These are phyloP conservation scores for Arctostaphylos glauca DNA, from an alignment of 148 eudicot genomes.

Conservation along the genomic window DNA sequence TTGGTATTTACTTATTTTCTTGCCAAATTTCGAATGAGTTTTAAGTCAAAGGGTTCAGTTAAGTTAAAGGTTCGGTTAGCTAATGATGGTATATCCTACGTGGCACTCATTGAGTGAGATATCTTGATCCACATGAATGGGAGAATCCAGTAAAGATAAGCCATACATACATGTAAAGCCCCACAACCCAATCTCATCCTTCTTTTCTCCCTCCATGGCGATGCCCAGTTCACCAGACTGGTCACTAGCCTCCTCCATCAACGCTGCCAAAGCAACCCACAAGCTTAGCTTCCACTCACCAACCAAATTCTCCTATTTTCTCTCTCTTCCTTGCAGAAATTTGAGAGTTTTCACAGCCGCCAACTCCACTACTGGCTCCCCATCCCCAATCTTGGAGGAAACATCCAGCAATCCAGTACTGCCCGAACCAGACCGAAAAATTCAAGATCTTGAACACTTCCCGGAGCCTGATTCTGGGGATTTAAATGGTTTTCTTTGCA, in stretches of 20 bases:
- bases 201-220: slow-evolving; percentile 29
- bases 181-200: not conserved
- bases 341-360: slow-evolving; percentile 11
- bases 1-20: too few relatives aligned
- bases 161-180: not conserved
- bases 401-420: slow-evolving; percentile 13
- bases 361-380: slow-evolving; percentile 21
- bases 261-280: slow-evolving; percentile 12
- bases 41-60: too few relatives aligned
- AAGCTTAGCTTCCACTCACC: not conserved
- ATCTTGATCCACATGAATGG: too few relatives aligned
- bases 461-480: slow-evolving; percentile 8
- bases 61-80: too few relatives aligned
- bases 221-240: slow-evolving; percentile 31
- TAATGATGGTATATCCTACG: not conserved
- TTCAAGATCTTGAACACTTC: slow-evolving; percentile 9
- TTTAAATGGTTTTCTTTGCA: slow-evolving; percentile 31
- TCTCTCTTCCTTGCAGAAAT: slow-evolving; percentile 20
- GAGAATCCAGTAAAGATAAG: not conserved
- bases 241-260: slow-evolving; percentile 19
- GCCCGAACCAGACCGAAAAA: slow-evolving; percentile 22
- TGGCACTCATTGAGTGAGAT: slow-evolving; percentile 1
- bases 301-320: slow-evolving; percentile 18
- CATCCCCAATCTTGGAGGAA: slow-evolving; percentile 25
- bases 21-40: too few relatives aligned